Base-by-base conservation (phyloP, 805 yeast genomes). In the Metschnikowia henanensis region DNA sequence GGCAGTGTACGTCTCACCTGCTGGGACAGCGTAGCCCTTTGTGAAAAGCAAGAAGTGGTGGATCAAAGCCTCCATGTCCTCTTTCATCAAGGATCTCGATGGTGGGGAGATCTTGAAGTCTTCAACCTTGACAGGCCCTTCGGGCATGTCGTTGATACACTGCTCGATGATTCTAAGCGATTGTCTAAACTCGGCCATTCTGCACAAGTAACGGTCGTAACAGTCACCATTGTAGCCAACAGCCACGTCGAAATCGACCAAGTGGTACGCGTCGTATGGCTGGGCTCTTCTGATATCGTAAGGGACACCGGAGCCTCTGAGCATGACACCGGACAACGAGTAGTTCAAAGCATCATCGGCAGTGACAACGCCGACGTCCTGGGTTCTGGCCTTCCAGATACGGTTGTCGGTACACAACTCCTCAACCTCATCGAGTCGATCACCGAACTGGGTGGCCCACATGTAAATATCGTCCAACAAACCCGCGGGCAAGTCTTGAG, bases 391-490 rank as follows among this genome's bases (percentile, higher is more conserved):
- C 70, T 83, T 84, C 96, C 96, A 88, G 66, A 88, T 88, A 71
- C 96, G 84, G 70, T 88, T 88, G 62, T 87, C 95, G 37, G 96
- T 87, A 52, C 84, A 76, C 70, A 88, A 77, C 69, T 88, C 96
- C 72, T 88, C 96, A 51, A 86, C 83, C 68, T 88, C 96, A 65
- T 88, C 96, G 54, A 88, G 70, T 72, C 96, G 81, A 72, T 88
- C 96, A 62, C 95, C 96, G 56, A 88, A 88, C 73, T 88, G 96
- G 19, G 96, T 88, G 44, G 95, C 95, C 96, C 96, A 88, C 92
- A 87, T 87, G 68, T 86, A 88, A 53, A 88, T 88, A 64, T 88
- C 96, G 66, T 88, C 96, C 57, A 88, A 77, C 60, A 88, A 65
- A 40, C 96, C 96, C 31, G 80, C 83, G 20, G 96, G 96, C 48